Percentiles rank a stretch among this genome's conserved stretches.
Evolutionary conservation across 352 stramenopile species (phyloP).

Genomic region (Saprolegnia parasitica): DNA sequence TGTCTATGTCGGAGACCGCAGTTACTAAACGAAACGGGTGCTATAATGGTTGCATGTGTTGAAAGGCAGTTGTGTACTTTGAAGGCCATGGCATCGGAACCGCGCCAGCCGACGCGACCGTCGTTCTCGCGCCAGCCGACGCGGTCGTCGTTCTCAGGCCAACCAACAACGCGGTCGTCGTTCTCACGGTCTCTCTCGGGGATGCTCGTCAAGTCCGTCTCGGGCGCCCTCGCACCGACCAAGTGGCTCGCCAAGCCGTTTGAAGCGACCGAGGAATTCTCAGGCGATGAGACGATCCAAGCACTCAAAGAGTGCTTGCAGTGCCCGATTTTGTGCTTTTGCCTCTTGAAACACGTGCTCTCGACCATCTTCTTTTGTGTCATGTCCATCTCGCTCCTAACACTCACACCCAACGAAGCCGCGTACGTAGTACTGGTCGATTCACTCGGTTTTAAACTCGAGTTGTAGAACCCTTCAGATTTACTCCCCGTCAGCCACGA

Average conservation of each 20-base stretch:
- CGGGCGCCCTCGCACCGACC: background rate
- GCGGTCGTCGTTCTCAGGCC: background rate
- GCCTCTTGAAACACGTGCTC: background rate
- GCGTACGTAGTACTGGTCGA: background rate
- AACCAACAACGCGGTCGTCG: background rate
- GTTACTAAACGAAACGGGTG: too few relatives aligned
- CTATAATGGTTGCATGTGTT: too few relatives aligned
- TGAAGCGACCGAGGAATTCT: background rate
- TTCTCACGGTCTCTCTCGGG: background rate
- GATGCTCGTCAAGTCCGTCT: background rate
- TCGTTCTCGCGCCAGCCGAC: too few relatives aligned
- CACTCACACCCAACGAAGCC: background rate
- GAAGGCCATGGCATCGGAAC: too few relatives aligned
- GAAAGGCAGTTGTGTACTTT: too few relatives aligned
- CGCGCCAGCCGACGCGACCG: too few relatives aligned
- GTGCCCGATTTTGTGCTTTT: background rate
- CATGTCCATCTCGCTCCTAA: background rate
- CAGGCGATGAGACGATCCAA: conserved; percentile 2
- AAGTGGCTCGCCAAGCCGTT: background rate
- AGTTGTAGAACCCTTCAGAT: background rate
- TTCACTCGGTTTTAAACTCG: background rate
- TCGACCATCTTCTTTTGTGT: background rate
- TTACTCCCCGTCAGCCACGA: background rate
- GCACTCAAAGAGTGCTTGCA: background rate
- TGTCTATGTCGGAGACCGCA: too few relatives aligned